Evolutionary conservation across 2,329 filamentous ascomycete genomes (phyloP).

Genomic region (Calonectria multiphialidica): DNA sequence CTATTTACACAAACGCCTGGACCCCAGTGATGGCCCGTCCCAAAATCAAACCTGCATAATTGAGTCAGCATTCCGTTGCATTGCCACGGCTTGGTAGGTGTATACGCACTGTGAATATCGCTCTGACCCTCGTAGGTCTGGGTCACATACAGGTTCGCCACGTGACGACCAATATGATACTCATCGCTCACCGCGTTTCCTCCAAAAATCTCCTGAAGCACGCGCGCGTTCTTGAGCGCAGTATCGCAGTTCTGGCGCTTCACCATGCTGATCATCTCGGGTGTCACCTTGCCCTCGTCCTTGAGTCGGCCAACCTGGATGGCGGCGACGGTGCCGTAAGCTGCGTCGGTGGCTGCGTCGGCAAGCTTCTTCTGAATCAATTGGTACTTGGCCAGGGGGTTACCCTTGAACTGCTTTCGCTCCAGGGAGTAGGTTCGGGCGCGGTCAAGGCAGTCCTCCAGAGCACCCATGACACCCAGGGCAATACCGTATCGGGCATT

Average conservation of each 20-base stretch:
- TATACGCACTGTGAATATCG: conserved; percentile 89
- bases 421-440: conserved; percentile 91
- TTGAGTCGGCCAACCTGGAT: conserved; percentile 93
- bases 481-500: conserved; percentile 94
- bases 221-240: conserved; percentile 82
- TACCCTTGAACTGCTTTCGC: conserved; percentile 94
- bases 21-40: conserved; percentile 79
- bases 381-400: conserved; percentile 95
- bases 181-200: conserved; percentile 99
- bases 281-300: conserved; percentile 87
- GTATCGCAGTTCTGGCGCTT: conserved; percentile 98
- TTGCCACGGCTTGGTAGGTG: not conserved
- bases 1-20: conserved; percentile 78
- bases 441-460: conserved; percentile 90
- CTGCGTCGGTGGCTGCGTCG: conserved; percentile 90
- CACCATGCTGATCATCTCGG: conserved; percentile 97
- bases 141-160: conserved; percentile 95
- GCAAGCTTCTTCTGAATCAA: conserved; percentile 98
- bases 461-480: conserved; percentile 90
- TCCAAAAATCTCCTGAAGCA: conserved; percentile 94
- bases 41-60: conserved; percentile 72
- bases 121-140: conserved; percentile 99
- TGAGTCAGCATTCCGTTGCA: conserved; percentile 40
- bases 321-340: conserved; percentile 90
- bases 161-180: conserved; percentile 94